Conservation (phyloP, 768 basidiomycete genomes). For the Filobasidium wieringae region DNA sequence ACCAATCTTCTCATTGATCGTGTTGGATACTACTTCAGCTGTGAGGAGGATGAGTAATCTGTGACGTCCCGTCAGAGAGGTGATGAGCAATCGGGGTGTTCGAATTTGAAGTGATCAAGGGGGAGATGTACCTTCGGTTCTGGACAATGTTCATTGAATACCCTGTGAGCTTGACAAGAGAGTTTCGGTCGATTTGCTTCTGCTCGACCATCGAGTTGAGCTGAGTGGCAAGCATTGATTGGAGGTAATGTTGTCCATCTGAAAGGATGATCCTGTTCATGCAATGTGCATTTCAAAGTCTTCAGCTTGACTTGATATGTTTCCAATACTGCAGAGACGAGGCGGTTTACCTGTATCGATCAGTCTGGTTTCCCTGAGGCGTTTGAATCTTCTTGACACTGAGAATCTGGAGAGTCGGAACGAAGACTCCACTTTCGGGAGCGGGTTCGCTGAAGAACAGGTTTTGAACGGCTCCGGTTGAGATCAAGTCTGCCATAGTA, state of each 20-base stretch:
- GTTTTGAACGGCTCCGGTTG: constrained; percentile 25
- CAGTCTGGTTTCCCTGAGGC: constrained; percentile 36
- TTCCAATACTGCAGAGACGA: not conserved
- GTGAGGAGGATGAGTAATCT: not conserved
- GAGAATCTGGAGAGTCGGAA: constrained; percentile 62
- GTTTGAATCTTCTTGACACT: constrained; percentile 63
- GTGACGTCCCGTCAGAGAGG: too few species aligned
- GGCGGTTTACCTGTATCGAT: constrained; percentile 35
- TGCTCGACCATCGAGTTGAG: constrained; percentile 63
- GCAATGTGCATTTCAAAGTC: not conserved
- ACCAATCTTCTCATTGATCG: constrained; percentile 61
- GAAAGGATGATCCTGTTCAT: constrained; percentile 64
- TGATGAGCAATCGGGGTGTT: too few species aligned
- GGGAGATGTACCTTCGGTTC: constrained; percentile 65
- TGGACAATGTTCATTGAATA: constrained; percentile 75
- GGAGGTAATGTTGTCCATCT: constrained; percentile 73
- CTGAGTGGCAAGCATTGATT: constrained; percentile 90
- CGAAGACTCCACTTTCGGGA: constrained; percentile 17
- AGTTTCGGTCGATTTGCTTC: constrained; percentile 52
- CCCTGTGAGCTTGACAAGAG: constrained; percentile 58
- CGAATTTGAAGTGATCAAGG: not conserved
- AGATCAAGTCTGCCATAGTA: constrained; percentile 29
- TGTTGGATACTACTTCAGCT: constrained; percentile 48
- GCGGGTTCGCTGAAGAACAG: constrained; percentile 21
- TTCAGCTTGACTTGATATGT: not conserved